These are phyloP conservation scores for Datura wrightii DNA, from an alignment of 257 asterid species.

Conservation along the genomic window DNA sequence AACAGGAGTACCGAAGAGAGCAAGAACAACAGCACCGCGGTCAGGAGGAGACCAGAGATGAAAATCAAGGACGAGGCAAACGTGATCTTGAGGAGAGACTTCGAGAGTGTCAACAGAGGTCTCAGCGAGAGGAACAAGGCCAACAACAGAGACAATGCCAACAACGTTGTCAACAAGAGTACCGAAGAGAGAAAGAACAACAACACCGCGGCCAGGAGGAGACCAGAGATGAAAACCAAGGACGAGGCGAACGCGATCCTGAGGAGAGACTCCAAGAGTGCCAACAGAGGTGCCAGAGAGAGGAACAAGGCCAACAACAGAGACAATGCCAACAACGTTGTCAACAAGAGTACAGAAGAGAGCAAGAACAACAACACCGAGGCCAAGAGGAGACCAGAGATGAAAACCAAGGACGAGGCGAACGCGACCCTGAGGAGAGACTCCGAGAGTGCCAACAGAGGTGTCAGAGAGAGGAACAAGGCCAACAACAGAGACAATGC, in stretches of 20 bases:
- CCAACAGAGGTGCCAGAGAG: conserved; percentile 34
- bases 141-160: conserved; percentile 22
- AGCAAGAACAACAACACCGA: background rate
- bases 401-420: background rate
- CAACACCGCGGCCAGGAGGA: background rate
- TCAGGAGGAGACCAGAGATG: background rate
- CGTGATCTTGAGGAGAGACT: conserved; percentile 30
- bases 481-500: conserved; percentile 12
- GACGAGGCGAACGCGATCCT: background rate
- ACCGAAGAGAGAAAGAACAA: background rate
- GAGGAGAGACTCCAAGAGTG: conserved; percentile 35
- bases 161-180: background rate
- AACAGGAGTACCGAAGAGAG: background rate
- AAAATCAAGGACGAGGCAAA: background rate
- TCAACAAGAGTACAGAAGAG: background rate
- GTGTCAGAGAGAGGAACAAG: conserved; percentile 28
- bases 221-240: background rate
- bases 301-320: conserved; percentile 22
- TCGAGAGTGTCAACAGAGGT: conserved; percentile 38
- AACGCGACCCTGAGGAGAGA: conserved; percentile 27
- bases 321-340: background rate
- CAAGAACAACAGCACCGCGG: background rate
- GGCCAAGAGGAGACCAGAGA: background rate
- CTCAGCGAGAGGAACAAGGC: conserved; percentile 11
- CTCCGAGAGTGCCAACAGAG: conserved; percentile 38